These are phyloP conservation scores for Polyplosphaeria fusca DNA, from an alignment of 495 filamentous ascomycete genomes.

Conservation along the genomic window DNA sequence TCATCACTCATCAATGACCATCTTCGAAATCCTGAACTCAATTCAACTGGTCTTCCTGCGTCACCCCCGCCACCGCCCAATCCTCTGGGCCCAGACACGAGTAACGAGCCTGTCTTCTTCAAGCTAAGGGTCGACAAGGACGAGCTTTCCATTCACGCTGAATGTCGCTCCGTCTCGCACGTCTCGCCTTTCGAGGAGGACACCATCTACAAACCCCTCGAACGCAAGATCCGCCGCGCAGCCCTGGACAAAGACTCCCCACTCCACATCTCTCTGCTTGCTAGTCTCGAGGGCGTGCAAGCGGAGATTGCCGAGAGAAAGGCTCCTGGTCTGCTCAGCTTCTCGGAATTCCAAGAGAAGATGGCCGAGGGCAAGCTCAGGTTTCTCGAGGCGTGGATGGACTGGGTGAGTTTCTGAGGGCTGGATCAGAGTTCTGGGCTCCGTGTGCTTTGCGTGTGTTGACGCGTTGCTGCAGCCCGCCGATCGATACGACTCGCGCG, in stretches of 20 bases:
- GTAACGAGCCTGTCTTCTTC: conserved; percentile 9
- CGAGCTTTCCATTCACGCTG: not conserved
- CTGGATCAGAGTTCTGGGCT: no score
- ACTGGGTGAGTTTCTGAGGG: conserved; percentile 31
- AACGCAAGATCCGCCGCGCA: conserved; percentile 7
- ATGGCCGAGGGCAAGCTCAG: conserved; percentile 12
- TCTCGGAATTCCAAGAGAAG: conserved; percentile 19
- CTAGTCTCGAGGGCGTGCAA: conserved; percentile 20
- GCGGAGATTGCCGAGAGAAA: conserved; percentile 23
- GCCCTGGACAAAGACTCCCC: conserved; percentile 1
- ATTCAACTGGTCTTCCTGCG: no score
- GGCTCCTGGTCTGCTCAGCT: conserved; percentile 24
- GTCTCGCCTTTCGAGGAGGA: conserved; percentile 4
- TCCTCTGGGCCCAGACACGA: not conserved
- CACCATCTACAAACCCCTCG: conserved; percentile 1
- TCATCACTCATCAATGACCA: no score
- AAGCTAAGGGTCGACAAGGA: conserved; percentile 3
- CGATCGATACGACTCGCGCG: no score
- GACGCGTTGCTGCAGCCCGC: no score
- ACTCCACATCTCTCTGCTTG: conserved; percentile 10
- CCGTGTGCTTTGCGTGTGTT: no score
- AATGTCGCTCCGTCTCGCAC: not conserved
- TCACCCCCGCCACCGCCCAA: not conserved
- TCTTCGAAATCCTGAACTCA: no score
- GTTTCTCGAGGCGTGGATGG: conserved; percentile 33